Base-by-base conservation (phyloP, 164 flowering plant genomes). In the Taxillus chinensis region DNA sequence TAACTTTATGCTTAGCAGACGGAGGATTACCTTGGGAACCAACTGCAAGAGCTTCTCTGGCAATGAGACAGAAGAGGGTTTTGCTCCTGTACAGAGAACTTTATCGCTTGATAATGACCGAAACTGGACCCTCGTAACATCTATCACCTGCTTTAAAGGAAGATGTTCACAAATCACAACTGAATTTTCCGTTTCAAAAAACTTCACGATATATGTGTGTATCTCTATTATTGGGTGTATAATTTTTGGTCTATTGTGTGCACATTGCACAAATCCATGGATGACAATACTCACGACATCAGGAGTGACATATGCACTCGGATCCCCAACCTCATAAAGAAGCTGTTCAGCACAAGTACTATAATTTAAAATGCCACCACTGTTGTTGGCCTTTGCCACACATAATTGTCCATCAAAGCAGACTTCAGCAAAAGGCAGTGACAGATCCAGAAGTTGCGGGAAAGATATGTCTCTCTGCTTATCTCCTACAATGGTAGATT, bases 241-340 rank as follows among this genome's bases (percentile, higher is more conserved):
- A 27, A 27, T 27, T 27, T 27, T 27, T 27, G 0, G 27, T 27
- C 27, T 27, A 27, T 27, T 27, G 27, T 2, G 2, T 27, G 27
- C 27, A 27, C 27, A 27, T 27, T 56, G 13, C 5, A 58, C 38
- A 53, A 46, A 15, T n/a, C 41, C 2, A 42, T 13, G 27, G 2
- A 16, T 9, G 54, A 57, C 15, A 61, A 3, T 51, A 67, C 85
- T 72, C 67, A 88, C 98, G 82, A 84, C 83, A 78, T 93, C 98
- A 67, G 98, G 98, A 68, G 97, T 93, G 62, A 93, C 52, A 74
- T 93, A 93, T 39, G 87, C 86, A 71, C 79, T 58, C 37, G 98
- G 97, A 79, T 93, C 86, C 59, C 89, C 95, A 70, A 93, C 57
- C 75, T 93, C 98, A 71, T 93, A 93, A n/a, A 93, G 96, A 65